Base-by-base conservation (phyloP, 495 filamentous ascomycete genomes). In the Xylaria palmicola region DNA sequence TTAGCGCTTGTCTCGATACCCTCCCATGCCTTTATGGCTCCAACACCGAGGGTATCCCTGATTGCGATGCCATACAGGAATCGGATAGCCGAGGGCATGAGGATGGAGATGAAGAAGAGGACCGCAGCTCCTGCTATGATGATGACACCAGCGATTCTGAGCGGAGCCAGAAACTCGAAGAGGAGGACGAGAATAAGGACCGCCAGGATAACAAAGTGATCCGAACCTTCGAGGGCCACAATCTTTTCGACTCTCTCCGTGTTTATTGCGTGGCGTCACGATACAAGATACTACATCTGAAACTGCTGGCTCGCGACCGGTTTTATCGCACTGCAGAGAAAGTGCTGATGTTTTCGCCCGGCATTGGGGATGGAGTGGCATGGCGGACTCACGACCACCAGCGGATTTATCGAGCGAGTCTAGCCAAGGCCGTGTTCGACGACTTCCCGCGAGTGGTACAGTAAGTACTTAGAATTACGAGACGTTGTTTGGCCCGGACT, bases 321-420 rank as follows among this genome's bases (percentile, higher is more conserved):
- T 50, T 20, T 34, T 40, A 50, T 34, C 44, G 56, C 32, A 49
- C 44, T 17, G 56, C 44, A n/a, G 30, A 41, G 22, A 29, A 59
- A 6, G 22, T 40, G 7, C 22, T 40, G 32, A 49, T 59, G 56
- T 50, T 22, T 32, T 37, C 13, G 6, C 29, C 41, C 6, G 34
- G n/a, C 40, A 39, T 15, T 20, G 26, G 9, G 7, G n/a, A 58
- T n/a, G 22, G 17, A 7, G 29, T 13, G 27, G 36, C 17, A 37
- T 48, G 19, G 55, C 22, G 6, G 41, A 34, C 55, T 15, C 13
- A 36, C 6, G 19, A 57, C 8, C 29, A 57, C 4, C 47, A 29
- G 20, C 19, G 43, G 3, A 48, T 36, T 19, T 36, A 57, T 32
- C 27, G 32, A 32, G 27, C 44, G 15, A 48, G 27, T 7, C 55